A percentile compares a stretch with the other conserved stretches of the same genome.
Conservation (phyloP, 495 filamentous ascomycete genomes). For the Cenococcum geophilum region DNA sequence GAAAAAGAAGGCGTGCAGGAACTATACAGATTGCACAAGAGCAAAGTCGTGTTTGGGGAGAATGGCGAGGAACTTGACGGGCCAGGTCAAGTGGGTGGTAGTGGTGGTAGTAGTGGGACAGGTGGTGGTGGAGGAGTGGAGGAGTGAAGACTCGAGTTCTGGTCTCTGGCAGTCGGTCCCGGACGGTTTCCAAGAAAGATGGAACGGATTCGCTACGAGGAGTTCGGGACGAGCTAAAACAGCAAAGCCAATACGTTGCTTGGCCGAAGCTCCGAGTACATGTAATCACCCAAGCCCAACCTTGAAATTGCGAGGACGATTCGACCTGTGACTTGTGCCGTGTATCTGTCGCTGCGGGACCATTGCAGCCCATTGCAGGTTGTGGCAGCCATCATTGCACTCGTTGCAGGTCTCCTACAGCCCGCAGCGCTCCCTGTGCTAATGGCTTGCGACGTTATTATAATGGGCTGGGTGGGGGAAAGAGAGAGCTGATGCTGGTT, state of each 20-base stretch:
- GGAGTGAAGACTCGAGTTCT: not conserved
- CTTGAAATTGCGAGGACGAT: not conserved
- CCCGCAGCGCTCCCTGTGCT: no score
- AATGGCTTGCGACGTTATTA: no score
- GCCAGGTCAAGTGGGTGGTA: no score
- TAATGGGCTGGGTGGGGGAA: not conserved
- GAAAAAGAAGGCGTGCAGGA: no score
- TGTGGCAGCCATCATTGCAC: no score
- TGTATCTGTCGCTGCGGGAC: no score
- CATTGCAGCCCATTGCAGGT: no score
- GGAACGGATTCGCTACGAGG: not conserved
- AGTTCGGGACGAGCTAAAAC: not conserved
- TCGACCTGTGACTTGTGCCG: no score
- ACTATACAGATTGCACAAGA: no score
- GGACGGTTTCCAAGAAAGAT: not conserved
- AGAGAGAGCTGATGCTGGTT: not conserved
- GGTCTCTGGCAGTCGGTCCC: not conserved
- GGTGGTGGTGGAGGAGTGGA: not conserved
- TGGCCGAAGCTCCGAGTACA: conserved; percentile 2
- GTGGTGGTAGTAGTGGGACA: not conserved
- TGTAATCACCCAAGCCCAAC: not conserved
- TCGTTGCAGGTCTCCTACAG: no score
- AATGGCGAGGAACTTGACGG: not conserved
- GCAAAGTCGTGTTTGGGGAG: no score
- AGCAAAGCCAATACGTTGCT: not conserved